Evolutionary conservation across 192 early-diverging fungal species (phyloP).

Genomic region (Pecoramyces ruminantium): DNA sequence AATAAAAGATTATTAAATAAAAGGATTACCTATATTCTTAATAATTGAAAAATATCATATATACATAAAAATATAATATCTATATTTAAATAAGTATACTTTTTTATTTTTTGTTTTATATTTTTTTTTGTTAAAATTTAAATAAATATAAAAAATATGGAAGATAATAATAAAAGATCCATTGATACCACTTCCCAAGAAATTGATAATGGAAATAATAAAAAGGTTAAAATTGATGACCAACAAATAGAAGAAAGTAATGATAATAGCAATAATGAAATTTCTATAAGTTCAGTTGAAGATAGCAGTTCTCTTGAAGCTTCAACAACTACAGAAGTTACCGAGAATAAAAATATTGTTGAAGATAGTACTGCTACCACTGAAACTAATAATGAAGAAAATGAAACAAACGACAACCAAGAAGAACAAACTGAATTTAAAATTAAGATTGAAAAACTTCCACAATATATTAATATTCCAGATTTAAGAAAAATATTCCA

Average conservation of each 20-base stretch:
- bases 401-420: too few relatives aligned
- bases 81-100: too few relatives aligned
- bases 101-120: too few relatives aligned
- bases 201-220: background rate
- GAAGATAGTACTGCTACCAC: too few relatives aligned
- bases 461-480: background rate
- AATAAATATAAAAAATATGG: background rate
- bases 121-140: too few relatives aligned
- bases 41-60: too few relatives aligned
- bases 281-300: background rate
- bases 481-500: constrained; percentile 1
- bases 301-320: background rate
- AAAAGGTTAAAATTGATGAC: background rate
- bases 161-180: background rate
- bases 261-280: background rate
- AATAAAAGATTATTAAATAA: too few relatives aligned
- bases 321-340: background rate
- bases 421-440: background rate
- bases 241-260: background rate
- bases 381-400: too few relatives aligned
- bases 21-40: too few relatives aligned
- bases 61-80: too few relatives aligned
- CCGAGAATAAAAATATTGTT: background rate
- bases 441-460: constrained; percentile 1
- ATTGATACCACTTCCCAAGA: background rate